These are phyloP conservation scores for Paxillus involutus DNA, from an alignment of 768 basidiomycete species.

Conservation along the genomic window DNA sequence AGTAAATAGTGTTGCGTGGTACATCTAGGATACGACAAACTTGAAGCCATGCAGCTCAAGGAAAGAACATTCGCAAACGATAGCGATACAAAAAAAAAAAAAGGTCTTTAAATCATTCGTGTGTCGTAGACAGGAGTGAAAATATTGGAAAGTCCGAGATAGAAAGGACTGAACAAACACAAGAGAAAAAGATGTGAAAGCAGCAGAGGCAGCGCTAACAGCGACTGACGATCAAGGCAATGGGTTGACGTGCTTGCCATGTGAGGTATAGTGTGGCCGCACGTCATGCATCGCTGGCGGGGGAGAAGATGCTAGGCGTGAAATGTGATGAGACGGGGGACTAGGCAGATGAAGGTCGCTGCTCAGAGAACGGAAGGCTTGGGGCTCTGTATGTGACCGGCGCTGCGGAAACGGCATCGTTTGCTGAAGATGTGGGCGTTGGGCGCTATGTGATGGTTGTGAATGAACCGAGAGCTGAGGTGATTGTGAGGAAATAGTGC, in stretches of 20 bases:
- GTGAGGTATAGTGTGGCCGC: conserved; percentile 37
- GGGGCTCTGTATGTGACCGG: conserved; percentile 58
- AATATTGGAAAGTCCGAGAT: conserved; percentile 29
- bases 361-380: conserved; percentile 46
- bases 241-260: conserved; percentile 48
- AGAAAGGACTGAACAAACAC: conserved; percentile 21
- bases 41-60: conserved; percentile 17
- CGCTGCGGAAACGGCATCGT: conserved; percentile 53
- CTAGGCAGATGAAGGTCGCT: conserved; percentile 52
- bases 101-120: conserved; percentile 24
- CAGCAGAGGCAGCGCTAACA: conserved; percentile 9
- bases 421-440: conserved; percentile 41
- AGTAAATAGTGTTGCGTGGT: conserved; percentile 31
- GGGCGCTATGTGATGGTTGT: conserved; percentile 31
- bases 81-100: conserved; percentile 32
- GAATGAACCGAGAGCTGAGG: conserved; percentile 40
- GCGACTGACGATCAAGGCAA: conserved; percentile 38
- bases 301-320: conserved; percentile 46
- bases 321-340: conserved; percentile 38
- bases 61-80: conserved; percentile 21
- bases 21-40: conserved; percentile 32
- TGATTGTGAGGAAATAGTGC: conserved; percentile 42
- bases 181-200: conserved; percentile 15
- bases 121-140: conserved; percentile 22
- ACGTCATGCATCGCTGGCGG: conserved; percentile 36